These are phyloP conservation scores for Vickermania ingenoplastis DNA, from an alignment of 208 protist genomes.

Conservation along the genomic window DNA sequence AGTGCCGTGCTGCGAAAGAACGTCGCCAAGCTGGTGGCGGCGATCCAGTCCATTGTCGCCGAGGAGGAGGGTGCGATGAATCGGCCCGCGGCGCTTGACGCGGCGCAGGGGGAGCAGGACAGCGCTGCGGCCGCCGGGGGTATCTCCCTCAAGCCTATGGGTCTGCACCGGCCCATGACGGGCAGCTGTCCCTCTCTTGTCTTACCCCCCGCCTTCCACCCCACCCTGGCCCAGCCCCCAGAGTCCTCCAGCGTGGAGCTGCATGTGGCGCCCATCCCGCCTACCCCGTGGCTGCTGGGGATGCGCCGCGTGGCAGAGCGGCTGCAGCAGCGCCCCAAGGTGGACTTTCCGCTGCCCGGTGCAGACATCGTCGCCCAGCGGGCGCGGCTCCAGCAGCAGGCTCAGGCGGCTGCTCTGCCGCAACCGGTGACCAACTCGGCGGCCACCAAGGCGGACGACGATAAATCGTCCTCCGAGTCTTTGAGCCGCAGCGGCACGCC, in stretches of 20 bases:
- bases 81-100: background rate
- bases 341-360: constrained; percentile 47
- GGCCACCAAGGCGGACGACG: constrained; percentile 3
- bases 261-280: background rate
- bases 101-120: background rate
- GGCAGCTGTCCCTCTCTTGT: constrained; percentile 63
- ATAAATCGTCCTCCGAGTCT: too few species aligned
- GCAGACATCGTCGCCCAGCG: constrained; percentile 12
- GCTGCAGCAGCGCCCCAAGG: constrained; percentile 18
- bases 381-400: constrained; percentile 5
- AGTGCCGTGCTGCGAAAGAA: constrained; percentile 55
- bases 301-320: constrained; percentile 35
- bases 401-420: background rate
- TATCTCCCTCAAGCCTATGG: constrained; percentile 7
- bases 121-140: background rate
- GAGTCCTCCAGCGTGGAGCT: background rate
- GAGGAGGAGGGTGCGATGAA: constrained; percentile 2
- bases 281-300: constrained; percentile 47
- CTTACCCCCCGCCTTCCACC: background rate
- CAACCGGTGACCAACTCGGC: background rate
- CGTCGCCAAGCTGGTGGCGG: constrained; percentile 45
- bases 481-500: too few species aligned
- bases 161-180: constrained; percentile 66
- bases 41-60: constrained; percentile 36
- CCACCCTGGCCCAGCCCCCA: background rate